Percentiles rank a stretch among this genome's conserved stretches.
phyloP scores from a whole-genome alignment of 306 rosid genomes.

The Rosa rugosa region DNA sequence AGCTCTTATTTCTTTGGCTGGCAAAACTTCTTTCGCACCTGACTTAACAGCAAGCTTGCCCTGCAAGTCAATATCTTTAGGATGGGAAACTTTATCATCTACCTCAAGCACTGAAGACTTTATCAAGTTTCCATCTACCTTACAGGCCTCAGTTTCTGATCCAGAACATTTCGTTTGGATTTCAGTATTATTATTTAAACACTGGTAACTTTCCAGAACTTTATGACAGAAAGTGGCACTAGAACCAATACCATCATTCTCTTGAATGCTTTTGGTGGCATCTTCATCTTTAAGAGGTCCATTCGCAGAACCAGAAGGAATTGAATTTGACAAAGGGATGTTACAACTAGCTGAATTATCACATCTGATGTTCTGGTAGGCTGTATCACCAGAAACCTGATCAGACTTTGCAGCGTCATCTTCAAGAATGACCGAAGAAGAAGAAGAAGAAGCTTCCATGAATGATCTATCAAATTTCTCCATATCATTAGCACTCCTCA shows the following conservation, averaged over 20 bases:
- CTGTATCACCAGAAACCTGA: conserved; percentile 33
- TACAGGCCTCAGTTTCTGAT: conserved; percentile 36
- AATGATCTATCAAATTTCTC: conserved; percentile 36
- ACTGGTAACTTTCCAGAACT: conserved; percentile 32
- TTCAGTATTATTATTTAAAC: conserved; percentile 34
- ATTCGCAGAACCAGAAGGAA: conserved; percentile 37
- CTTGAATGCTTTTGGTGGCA: conserved; percentile 41
- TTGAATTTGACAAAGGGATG: conserved; percentile 43
- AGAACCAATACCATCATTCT: conserved; percentile 32
- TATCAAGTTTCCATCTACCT: conserved; percentile 30
- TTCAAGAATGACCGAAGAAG: conserved; percentile 43
- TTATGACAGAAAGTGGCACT: conserved; percentile 31
- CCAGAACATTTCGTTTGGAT: conserved; percentile 35
- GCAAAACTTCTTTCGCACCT: conserved; percentile 36
- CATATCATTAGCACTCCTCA: conserved; percentile 33
- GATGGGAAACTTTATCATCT: conserved; percentile 36
- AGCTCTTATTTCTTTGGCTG: conserved; percentile 49
- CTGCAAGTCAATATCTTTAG: conserved; percentile 32
- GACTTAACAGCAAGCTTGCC: conserved; percentile 28
- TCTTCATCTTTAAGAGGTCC: conserved; percentile 35
- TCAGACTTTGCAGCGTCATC: conserved; percentile 36
- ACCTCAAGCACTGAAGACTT: conserved; percentile 37
- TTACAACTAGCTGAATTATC: conserved; percentile 38
- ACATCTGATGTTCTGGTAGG: conserved; percentile 33
- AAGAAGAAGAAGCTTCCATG: conserved; percentile 42